phyloP scores from a whole-genome alignment of 2,329 filamentous ascomycete genomes.

The Talaromyces sp. region DNA sequence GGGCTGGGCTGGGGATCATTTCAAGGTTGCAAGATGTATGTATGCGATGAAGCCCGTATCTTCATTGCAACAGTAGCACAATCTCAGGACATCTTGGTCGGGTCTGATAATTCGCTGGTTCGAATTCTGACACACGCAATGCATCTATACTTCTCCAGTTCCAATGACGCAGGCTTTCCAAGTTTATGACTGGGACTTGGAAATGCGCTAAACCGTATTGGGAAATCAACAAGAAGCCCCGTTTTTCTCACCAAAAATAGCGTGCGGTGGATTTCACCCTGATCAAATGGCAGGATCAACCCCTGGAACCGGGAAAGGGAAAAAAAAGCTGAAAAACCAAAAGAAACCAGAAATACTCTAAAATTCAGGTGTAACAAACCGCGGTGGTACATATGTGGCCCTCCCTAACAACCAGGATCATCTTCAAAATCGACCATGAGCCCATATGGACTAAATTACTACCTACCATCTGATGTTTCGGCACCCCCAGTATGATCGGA shows the following conservation, averaged over 20 bases:
- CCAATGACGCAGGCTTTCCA: background rate
- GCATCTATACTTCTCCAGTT: background rate
- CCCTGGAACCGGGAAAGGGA: constrained; percentile 2
- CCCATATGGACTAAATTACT: too few species aligned
- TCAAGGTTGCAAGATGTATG: too few species aligned
- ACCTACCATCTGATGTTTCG: constrained; percentile 2
- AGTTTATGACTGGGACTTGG: background rate
- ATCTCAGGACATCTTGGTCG: background rate
- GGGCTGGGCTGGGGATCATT: background rate
- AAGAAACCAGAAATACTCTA: background rate
- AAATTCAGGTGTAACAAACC: background rate
- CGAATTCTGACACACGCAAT: background rate
- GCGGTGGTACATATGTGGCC: background rate
- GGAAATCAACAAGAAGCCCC: constrained; percentile 8
- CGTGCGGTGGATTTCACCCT: background rate
- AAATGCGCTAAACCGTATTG: constrained; percentile 4
- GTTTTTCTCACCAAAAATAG: constrained; percentile 1
- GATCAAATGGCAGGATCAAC: background rate
- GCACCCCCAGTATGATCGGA: constrained; percentile 9
- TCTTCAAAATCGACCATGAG: background rate
- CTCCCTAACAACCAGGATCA: background rate
- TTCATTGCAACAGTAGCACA: background rate
- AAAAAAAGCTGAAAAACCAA: background rate
- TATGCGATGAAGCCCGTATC: background rate
- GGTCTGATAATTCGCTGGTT: background rate